Evolutionary conservation across 1,284 basidiomycete genomes (phyloP), one percentile per base, ranked within the genome.

Genomic region (Cutaneotrichosporon sp.): DNA sequence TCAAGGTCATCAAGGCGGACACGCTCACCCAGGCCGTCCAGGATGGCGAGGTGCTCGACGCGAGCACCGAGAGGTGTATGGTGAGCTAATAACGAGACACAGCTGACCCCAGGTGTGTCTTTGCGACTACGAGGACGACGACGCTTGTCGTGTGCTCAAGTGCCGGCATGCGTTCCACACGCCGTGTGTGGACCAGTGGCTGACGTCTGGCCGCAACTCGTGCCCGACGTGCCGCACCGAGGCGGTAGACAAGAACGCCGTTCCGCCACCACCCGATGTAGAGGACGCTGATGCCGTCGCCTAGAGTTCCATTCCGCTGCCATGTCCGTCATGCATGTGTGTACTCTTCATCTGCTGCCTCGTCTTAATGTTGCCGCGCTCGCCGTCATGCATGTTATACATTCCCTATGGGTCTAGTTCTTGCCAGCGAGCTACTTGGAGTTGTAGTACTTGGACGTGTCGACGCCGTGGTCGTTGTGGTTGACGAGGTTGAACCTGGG

Each of bases 401-500:
- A 66, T 66, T 53, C 50, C 50, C 58, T 36, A 21, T 40, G 51
- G 51, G 51, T 52, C 57, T 42, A 21, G 56, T 30, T 63, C 18
- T 31, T 10, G 40, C 16, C 38, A 14, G 16, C 31, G 40, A 53
- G 36, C 47, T 59, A 59, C 30, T 59, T 49, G 47, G 67, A 66
- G 78, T 59, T 49, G 47, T 67, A 66, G 78, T 95, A 96, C 81
- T 92, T 94, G 67, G 87, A 85, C 31, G 89, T 85, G 76, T 95
- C 90, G 31, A 88, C 88, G 13, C 92, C 92, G 77, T 97, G 93
- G 78, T 88, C 82, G 62, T 87, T 88, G 81, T 97, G 93, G 80
- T 94, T 89, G 73, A 93, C 92, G 63, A 95, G 82, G 83, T 97
- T 96, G 82, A 96, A 88, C 92, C 91, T 94, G 73, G 9, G 9